A percentile compares a stretch with the other conserved stretches of the same genome.
Conservation (phyloP, 768 basidiomycete genomes). For the Lentinus tigrinus region DNA sequence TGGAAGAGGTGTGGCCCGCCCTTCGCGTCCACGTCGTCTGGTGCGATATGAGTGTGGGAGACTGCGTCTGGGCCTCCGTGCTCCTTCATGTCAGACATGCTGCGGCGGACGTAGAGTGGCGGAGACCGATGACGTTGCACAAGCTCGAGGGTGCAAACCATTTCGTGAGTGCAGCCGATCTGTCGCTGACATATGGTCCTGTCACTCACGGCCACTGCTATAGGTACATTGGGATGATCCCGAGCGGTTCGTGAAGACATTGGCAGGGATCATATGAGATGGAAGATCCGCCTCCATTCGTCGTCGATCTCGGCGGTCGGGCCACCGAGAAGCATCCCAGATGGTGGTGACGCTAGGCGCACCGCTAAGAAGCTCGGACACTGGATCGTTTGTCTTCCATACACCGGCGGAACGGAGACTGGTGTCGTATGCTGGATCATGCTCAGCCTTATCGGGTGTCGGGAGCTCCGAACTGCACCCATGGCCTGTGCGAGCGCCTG, state of each 20-base stretch:
- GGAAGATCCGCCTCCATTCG: neutral
- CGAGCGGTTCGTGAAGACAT: neutral
- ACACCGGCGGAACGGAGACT: neutral
- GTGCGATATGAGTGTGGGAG: slow-evolving; percentile 3
- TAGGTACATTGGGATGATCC: slow-evolving; percentile 7
- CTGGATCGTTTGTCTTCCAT: neutral
- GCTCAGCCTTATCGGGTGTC: slow-evolving; percentile 9
- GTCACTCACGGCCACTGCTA: neutral
- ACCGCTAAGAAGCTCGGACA: neutral
- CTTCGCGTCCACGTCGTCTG: slow-evolving; percentile 2
- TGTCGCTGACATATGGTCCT: neutral
- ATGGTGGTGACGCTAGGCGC: neutral
- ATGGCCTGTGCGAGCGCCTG: neutral
- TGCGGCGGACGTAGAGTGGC: neutral
- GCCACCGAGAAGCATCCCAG: neutral
- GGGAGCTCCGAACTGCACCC: neutral
- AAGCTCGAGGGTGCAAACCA: neutral
- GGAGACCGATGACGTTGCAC: neutral
- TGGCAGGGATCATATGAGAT: neutral
- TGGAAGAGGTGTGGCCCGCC: neutral
- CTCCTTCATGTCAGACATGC: neutral
- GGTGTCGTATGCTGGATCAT: neutral
- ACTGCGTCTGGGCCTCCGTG: neutral
- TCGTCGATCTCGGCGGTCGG: neutral
- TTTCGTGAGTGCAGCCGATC: neutral